Conservation (phyloP, 2,329 filamentous ascomycete genomes). For the Nigrograna mackinnonii region DNA sequence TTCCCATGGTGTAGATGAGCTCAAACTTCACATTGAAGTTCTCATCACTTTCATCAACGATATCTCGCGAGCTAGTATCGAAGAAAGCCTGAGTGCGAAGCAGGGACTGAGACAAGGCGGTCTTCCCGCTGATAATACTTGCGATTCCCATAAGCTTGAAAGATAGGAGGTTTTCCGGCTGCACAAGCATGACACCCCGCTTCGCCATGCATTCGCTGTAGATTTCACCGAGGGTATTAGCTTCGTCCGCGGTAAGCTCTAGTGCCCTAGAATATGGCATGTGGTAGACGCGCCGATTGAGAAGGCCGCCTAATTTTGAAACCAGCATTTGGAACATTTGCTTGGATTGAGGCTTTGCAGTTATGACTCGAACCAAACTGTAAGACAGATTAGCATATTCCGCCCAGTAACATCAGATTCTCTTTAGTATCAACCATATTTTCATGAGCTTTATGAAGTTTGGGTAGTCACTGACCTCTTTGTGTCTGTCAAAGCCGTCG, state of each 20-base stretch:
- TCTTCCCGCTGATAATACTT: constrained; percentile 37
- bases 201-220: constrained; percentile 52
- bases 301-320: constrained; percentile 58
- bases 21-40: constrained; percentile 65
- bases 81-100: constrained; percentile 52
- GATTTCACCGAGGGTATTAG: constrained; percentile 40
- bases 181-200: constrained; percentile 62
- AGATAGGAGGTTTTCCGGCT: constrained; percentile 67
- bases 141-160: constrained; percentile 67
- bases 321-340: constrained; percentile 65
- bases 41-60: constrained; percentile 70
- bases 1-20: constrained; percentile 65
- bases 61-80: constrained; percentile 51
- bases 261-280: constrained; percentile 63
- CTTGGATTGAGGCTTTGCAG: constrained; percentile 62
- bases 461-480: constrained; percentile 19
- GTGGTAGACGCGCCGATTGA: constrained; percentile 58
- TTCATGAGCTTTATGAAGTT: neutral
- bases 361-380: constrained; percentile 61
- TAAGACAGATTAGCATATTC: no score
- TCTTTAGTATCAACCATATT: neutral
- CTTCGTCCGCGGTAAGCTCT: constrained; percentile 32
- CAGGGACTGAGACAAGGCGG: constrained; percentile 36
- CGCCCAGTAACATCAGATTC: no score
- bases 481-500: constrained; percentile 53